Conservation (phyloP, 163 green algal species). For the Scenedesmus sp. region DNA sequence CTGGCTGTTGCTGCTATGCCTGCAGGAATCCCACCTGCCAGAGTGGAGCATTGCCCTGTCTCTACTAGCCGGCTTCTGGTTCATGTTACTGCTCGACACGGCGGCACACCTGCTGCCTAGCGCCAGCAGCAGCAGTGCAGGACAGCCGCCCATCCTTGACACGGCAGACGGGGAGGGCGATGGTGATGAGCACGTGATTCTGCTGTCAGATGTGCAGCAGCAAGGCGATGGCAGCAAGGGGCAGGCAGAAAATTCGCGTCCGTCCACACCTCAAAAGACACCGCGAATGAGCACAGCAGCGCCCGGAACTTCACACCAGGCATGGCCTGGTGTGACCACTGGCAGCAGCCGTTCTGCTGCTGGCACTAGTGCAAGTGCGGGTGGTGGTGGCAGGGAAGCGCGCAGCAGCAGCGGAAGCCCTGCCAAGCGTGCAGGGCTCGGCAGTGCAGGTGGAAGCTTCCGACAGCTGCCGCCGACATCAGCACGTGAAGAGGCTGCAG, state of each 20-base stretch:
- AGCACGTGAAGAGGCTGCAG: not conserved
- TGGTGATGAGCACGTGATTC: constrained; percentile 13
- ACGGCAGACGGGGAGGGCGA: not conserved
- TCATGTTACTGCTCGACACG: constrained; percentile 79
- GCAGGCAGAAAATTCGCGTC: not conserved
- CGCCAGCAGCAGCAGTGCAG: not conserved
- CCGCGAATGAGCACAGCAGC: not conserved
- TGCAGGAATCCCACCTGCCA: constrained; percentile 21
- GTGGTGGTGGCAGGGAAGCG: not conserved
- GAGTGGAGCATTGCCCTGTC: constrained; percentile 61
- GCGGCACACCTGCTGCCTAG: constrained; percentile 46
- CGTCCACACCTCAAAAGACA: not conserved
- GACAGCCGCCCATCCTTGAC: not conserved
- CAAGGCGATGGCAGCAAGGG: not conserved
- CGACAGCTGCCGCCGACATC: not conserved
- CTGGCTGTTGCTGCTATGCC: not conserved
- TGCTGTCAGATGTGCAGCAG: constrained; percentile 2
- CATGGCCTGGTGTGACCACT: not conserved
- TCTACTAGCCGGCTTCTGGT: constrained; percentile 76
- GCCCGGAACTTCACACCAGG: not conserved
- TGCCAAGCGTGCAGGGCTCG: not conserved
- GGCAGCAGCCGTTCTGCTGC: no score
- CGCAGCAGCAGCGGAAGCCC: not conserved
- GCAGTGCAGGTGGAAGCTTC: constrained; percentile 6
- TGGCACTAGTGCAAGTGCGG: not conserved